phyloP scores from a whole-genome alignment of 2,329 filamentous ascomycete genomes.

The Colletotrichum aenigma region DNA sequence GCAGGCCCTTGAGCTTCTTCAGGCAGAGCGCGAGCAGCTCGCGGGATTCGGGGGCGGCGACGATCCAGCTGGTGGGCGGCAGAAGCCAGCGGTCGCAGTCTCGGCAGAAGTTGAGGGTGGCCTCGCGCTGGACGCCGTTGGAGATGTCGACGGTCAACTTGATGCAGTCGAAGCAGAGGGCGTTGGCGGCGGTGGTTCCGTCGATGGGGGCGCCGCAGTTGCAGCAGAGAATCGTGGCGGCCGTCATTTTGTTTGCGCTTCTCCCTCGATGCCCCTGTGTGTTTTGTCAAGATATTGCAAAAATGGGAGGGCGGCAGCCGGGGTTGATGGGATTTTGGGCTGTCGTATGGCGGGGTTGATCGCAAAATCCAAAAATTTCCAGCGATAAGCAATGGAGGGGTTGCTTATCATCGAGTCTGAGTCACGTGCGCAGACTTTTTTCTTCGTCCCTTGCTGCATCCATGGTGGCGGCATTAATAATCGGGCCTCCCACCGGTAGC shows the following conservation, averaged over 20 bases:
- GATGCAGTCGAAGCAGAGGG: constrained; percentile 94
- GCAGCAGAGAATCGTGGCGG: constrained; percentile 79
- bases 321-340: not conserved
- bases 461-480: not conserved
- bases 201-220: constrained; percentile 97
- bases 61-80: constrained; percentile 85
- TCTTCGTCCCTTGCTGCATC: not conserved
- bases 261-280: not conserved
- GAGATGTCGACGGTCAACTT: constrained; percentile 95
- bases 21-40: constrained; percentile 93
- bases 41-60: constrained; percentile 83
- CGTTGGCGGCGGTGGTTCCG: constrained; percentile 83
- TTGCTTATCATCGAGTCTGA: not conserved
- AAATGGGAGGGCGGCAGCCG: not conserved
- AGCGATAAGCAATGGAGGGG: constrained; percentile 10
- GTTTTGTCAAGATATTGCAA: not conserved
- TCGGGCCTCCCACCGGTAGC: not conserved
- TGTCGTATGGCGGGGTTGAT: constrained; percentile 16
- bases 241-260: not conserved
- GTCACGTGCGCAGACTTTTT: not conserved
- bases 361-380: not conserved
- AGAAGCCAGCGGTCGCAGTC: constrained; percentile 95
- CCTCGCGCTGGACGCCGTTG: constrained; percentile 88
- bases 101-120: constrained; percentile 86
- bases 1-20: constrained; percentile 82